These are phyloP conservation scores for Fusarium equiseti DNA, from an alignment of 2,329 filamentous ascomycete genomes.

Conservation along the genomic window DNA sequence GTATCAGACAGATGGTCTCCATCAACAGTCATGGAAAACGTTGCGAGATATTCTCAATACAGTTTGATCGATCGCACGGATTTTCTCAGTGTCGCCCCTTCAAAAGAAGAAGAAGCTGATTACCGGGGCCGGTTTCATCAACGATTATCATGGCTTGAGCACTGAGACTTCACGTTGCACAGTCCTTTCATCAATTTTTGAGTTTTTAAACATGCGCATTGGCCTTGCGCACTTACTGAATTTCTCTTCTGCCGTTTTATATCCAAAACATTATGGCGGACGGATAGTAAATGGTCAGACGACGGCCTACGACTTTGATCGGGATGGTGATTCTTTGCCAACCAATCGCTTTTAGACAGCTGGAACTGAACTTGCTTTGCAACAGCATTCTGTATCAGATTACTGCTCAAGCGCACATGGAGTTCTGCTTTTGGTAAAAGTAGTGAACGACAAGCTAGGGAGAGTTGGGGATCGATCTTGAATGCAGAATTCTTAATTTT, in stretches of 20 bases:
- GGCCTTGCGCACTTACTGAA: not conserved
- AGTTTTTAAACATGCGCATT: not conserved
- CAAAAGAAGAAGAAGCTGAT: not conserved
- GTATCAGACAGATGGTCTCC: not conserved
- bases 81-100: not conserved
- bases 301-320: not conserved
- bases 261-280: slow-evolving; percentile 18
- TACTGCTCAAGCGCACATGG: not conserved
- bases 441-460: not conserved
- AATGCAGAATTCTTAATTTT: not conserved
- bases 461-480: not conserved
- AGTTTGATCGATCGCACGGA: not conserved
- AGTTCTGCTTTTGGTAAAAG: not conserved
- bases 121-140: slow-evolving; percentile 6
- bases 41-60: slow-evolving; percentile 1
- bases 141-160: slow-evolving; percentile 14
- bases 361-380: not conserved
- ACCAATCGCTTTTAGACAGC: not conserved
- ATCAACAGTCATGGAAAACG: not conserved
- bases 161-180: slow-evolving; percentile 10
- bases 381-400: not conserved
- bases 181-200: slow-evolving; percentile 2
- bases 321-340: not conserved
- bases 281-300: not conserved
- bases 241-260: not conserved